Conservation (phyloP, 2,329 filamentous ascomycete species). For the Scytalidium sp. region DNA sequence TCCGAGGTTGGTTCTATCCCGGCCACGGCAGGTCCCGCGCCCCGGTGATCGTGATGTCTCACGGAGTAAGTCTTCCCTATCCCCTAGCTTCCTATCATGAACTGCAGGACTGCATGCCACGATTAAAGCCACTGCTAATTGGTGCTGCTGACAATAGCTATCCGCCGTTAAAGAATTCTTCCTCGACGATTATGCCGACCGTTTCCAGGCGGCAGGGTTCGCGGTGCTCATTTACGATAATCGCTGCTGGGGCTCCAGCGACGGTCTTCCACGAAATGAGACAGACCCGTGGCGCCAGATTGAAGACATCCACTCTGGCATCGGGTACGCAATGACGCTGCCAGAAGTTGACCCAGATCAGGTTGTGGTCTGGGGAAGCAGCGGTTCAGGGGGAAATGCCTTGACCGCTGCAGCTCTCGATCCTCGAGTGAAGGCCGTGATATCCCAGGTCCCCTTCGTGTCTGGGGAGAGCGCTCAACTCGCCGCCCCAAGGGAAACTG, state of each 20-base stretch:
- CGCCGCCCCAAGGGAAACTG: too few relatives aligned
- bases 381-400: constrained; percentile 34
- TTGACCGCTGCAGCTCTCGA: constrained; percentile 34
- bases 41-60: constrained; percentile 12
- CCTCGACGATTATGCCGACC: constrained; percentile 9
- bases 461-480: constrained; percentile 1
- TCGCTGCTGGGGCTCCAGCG: constrained; percentile 28
- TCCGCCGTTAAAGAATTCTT: constrained; percentile 5
- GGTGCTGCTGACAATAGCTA: constrained; percentile 1
- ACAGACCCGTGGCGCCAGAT: constrained; percentile 24
- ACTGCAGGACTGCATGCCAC: too few relatives aligned
- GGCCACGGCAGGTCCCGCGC: constrained; percentile 3
- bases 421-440: constrained; percentile 33
- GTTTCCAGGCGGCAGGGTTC: constrained; percentile 16
- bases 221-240: constrained; percentile 31
- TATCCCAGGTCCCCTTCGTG: constrained; percentile 24
- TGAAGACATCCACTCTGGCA: constrained; percentile 32
- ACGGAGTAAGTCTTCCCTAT: constrained; percentile 10
- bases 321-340: constrained; percentile 28
- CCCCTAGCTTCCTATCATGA: constrained; percentile 3
- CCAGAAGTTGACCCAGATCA: constrained; percentile 25
- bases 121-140: neutral
- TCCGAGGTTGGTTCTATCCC: constrained; percentile 25
- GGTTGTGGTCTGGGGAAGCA: constrained; percentile 33
- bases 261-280: constrained; percentile 28